phyloP scores from a whole-genome alignment of 768 basidiomycete species.

The Austroboletus festivus region DNA sequence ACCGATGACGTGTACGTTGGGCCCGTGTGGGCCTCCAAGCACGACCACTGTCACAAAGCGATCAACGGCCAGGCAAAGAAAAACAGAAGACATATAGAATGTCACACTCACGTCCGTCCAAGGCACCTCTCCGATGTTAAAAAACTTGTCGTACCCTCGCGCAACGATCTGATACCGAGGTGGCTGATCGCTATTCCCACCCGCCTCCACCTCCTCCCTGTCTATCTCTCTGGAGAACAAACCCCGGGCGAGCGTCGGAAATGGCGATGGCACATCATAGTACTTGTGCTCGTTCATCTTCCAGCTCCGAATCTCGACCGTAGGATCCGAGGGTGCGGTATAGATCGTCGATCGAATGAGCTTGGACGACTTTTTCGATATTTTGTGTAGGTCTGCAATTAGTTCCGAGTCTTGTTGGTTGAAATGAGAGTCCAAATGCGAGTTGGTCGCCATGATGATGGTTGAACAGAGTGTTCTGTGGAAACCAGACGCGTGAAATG shows the following conservation, averaged over 20 bases:
- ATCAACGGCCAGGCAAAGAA: not conserved
- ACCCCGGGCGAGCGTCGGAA: slow-evolving; percentile 93
- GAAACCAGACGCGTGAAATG: slow-evolving; percentile 3
- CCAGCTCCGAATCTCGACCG: slow-evolving; percentile 73
- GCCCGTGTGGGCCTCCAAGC: slow-evolving; percentile 64
- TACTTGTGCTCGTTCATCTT: slow-evolving; percentile 98
- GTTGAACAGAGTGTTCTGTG: not conserved
- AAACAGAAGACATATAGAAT: slow-evolving; percentile 5
- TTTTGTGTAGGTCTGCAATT: slow-evolving; percentile 46
- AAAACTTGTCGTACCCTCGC: slow-evolving; percentile 98
- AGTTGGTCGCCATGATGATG: not conserved
- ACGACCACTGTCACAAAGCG: slow-evolving; percentile 61
- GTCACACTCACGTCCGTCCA: slow-evolving; percentile 93
- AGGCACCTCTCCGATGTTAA: slow-evolving; percentile 94
- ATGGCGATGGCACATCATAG: slow-evolving; percentile 83
- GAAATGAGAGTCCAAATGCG: slow-evolving; percentile 25
- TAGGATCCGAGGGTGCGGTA: slow-evolving; percentile 52
- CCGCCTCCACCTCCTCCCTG: slow-evolving; percentile 23
- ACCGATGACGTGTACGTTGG: slow-evolving; percentile 83
- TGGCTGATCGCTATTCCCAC: slow-evolving; percentile 20
- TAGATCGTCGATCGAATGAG: slow-evolving; percentile 62
- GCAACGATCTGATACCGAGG: slow-evolving; percentile 63
- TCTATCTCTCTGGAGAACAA: slow-evolving; percentile 66
- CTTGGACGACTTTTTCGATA: slow-evolving; percentile 58
- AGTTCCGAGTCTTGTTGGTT: slow-evolving; percentile 55